A percentile compares a stretch with the other conserved stretches of the same genome.
phyloP scores from a whole-genome alignment of 352 stramenopile genomes.

The Peronospora tabacina region DNA sequence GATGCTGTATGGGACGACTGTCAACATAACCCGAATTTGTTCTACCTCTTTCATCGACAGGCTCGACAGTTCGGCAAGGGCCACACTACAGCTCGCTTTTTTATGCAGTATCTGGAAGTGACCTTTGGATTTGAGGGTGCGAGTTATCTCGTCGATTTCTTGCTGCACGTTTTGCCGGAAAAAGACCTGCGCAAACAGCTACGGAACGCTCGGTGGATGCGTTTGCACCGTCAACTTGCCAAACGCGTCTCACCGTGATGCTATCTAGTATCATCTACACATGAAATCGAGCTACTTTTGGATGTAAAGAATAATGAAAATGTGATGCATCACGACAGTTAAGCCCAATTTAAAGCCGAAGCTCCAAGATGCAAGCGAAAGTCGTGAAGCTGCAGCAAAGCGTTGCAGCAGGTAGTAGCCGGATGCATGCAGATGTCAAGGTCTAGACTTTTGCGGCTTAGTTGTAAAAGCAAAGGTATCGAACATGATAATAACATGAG shows the following conservation, averaged over 20 bases:
- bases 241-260: conserved; percentile 41
- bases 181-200: conserved; percentile 55
- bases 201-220: conserved; percentile 53
- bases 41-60: conserved; percentile 75
- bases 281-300: conserved; percentile 8
- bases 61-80: conserved; percentile 69
- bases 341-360: too few relatives aligned
- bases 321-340: background rate
- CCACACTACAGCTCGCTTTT: conserved; percentile 43
- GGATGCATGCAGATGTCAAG: too few relatives aligned
- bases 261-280: conserved; percentile 10
- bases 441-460: too few relatives aligned
- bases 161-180: conserved; percentile 73
- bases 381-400: too few relatives aligned
- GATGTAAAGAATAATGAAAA: background rate
- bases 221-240: conserved; percentile 49
- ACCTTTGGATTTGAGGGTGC: conserved; percentile 69
- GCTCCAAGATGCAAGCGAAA: too few relatives aligned
- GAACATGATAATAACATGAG: too few relatives aligned
- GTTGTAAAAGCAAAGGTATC: too few relatives aligned
- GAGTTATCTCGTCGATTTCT: conserved; percentile 72
- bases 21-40: conserved; percentile 76
- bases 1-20: conserved; percentile 82
- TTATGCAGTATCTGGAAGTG: conserved; percentile 75
- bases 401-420: background rate